Base-by-base conservation (phyloP, 1,284 basidiomycete genomes). In the Heterobasidion annosum region DNA sequence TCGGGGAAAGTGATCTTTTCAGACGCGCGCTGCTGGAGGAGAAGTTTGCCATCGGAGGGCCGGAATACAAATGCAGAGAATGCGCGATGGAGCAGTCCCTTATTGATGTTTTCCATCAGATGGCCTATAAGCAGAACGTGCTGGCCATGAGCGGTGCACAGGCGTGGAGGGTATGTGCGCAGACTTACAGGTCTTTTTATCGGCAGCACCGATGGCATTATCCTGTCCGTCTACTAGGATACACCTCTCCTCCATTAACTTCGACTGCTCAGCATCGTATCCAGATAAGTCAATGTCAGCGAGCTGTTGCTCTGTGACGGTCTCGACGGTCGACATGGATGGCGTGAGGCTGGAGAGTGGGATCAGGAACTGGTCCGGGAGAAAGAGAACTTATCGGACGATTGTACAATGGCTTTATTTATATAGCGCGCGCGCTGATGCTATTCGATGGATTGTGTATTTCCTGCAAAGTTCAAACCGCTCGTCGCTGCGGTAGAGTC, bases 1-100 rank as follows among this genome's bases (percentile, higher is more conserved):
- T 92, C 84, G 1, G 97, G 97, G 76, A 99, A 99, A 1, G 97
- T 99, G 67, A 99, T 99, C 78, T 99, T 99, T 75, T 98, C 95
- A 25, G 84, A 78, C 8, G 97, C 97, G 48, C 97, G 82, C 68
- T 93, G 91, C 70, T 99, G 97, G 37, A 99, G 80, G 18, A 99
- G 78, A 16, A 99, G 80, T 68, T 90, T 92, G 54, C 96, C 97
- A 68, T 97, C 92, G 8, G 83, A 82, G 0, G 97, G 96, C 50
- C 95, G 80, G 76, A 99, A 99, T 59, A 99, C 81, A 70, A 99
- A 99, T 47, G 88, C 93, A 60, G 94, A 98, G 75, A 99, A 99
- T 9, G 97, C 97, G 55, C 97, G 91, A 71, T 99, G 97, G 37
- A 99, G 82, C 34, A 99, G 82, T 32, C 95, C 95, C 65, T 90